Evolutionary conservation across 768 basidiomycete genomes (phyloP), one percentile per base, ranked within the genome.

Genomic region (Coprinopsis strossmayeri): DNA sequence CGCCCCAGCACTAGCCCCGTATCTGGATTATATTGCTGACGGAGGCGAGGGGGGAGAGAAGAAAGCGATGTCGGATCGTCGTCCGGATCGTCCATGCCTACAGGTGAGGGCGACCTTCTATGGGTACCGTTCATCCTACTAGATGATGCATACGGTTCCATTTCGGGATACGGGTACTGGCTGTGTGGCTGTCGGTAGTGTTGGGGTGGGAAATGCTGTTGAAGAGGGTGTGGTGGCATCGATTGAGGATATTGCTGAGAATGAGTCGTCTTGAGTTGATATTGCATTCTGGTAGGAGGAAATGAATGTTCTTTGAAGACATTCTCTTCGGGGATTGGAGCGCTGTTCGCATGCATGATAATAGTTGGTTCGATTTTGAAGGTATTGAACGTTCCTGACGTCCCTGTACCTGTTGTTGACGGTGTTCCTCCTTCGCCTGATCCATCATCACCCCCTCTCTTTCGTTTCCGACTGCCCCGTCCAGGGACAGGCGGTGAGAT

Each of bases 401-500:
- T 53, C 40, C 50, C 58, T 32, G 34, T 7, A 18, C 28, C 4
- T 20, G 46, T 48, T 11, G 60, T 56, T 12, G 64, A 61, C 24
- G 61, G 54, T 45, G 56, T 44, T 57, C 55, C 45, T 61, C 42
- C 34, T 56, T 50, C 43, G 54, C 49, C 54, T 51, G 56, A 54
- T 5, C 17, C 39, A 15, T 25, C 38, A 17, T 23, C 40, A 18
- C 17, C 73, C 13, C 70, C 72, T 23, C 66, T 66, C 3, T 65
- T 71, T 25, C 83, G 79, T 59, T 88, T 89, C 46, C 87, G 82
- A 59, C 86, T 85, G 37, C 84, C 87, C 32, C 85, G 77, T 3
- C 82, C 81, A 0, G 89, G 84, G 1, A 79, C 72, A 0, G 88
- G 86, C 0, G 86, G 82, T 1, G 74, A 74, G 60, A 87, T 81